Conservation (phyloP, 163 green algal genomes). For the Chlamydomonas reinhardtii region DNA sequence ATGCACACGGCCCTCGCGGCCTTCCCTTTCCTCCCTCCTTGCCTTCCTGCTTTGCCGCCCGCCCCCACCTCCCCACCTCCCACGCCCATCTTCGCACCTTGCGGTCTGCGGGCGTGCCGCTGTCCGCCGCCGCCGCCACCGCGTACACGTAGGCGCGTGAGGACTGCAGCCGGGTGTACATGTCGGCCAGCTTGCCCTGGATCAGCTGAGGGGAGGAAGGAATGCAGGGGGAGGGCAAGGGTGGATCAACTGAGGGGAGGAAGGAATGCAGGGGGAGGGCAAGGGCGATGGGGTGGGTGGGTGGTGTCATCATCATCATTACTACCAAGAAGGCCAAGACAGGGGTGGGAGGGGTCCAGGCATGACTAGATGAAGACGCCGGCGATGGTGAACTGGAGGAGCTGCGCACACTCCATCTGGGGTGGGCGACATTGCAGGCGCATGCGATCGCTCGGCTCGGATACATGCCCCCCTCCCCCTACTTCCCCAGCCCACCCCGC, state of each 20-base stretch:
- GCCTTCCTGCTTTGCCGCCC: no score
- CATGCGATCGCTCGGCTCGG: no score
- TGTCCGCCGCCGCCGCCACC: conserved; percentile 75
- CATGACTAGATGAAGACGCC: not conserved
- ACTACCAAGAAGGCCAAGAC: no score
- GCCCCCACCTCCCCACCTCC: no score
- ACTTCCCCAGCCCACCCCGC: not conserved
- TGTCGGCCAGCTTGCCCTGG: conserved; percentile 95
- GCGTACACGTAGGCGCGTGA: conserved; percentile 73
- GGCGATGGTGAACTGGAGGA: no score
- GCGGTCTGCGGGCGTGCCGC: conserved; percentile 57
- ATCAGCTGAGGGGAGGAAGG: conserved; percentile 70
- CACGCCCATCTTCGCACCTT: conserved; percentile 44
- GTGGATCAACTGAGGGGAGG: no score
- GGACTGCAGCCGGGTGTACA: conserved; percentile 85
- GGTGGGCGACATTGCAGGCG: no score
- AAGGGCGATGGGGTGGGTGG: not conserved
- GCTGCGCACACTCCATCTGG: no score
- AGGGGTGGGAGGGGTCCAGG: not conserved
- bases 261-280: no score
- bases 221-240: not conserved
- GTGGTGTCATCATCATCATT: no score
- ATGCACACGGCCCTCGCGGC: no score
- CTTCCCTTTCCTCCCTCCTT: no score
- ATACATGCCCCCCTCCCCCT: not conserved